Percentiles rank a stretch among this genome's conserved stretches.
Evolutionary conservation across 1,284 basidiomycete species (phyloP).

Genomic region (Puccinia coronata): DNA sequence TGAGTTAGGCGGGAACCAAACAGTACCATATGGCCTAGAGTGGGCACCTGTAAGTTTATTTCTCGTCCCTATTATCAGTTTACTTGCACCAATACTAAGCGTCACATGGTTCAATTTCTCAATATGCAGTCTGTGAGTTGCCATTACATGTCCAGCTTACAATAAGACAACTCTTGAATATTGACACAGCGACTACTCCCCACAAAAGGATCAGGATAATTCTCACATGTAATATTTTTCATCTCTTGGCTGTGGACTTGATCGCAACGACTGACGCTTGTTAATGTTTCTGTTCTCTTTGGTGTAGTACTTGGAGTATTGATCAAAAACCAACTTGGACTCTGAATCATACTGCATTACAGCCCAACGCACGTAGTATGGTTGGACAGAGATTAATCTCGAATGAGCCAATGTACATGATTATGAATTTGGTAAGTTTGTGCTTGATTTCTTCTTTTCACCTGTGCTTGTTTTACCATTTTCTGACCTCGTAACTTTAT

Average conservation of each 20-base stretch:
- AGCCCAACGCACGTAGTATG: constrained; percentile 67
- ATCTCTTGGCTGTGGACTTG: background rate
- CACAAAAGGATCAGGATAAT: constrained; percentile 20
- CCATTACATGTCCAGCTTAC: background rate
- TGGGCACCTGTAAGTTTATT: constrained; percentile 52
- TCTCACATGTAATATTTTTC: constrained; percentile 35
- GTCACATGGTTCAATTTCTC: background rate
- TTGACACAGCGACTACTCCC: background rate
- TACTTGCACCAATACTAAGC: background rate
- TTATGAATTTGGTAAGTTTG: constrained; percentile 54
- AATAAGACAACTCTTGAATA: background rate
- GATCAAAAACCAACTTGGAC: constrained; percentile 74
- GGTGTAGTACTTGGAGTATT: constrained; percentile 66
- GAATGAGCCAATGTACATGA: constrained; percentile 73
- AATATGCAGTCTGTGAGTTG: constrained; percentile 28
- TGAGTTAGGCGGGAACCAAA: constrained; percentile 53
- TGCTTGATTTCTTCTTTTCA: background rate
- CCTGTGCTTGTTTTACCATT: background rate
- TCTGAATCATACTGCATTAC: constrained; percentile 70
- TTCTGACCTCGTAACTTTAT: background rate
- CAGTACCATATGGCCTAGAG: constrained; percentile 53
- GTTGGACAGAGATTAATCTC: constrained; percentile 75
- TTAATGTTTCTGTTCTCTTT: background rate
- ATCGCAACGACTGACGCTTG: background rate
- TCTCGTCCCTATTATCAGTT: constrained; percentile 31